These are phyloP conservation scores for Veloboletus limbatus DNA, from an alignment of 1,284 basidiomycete species.

Conservation along the genomic window DNA sequence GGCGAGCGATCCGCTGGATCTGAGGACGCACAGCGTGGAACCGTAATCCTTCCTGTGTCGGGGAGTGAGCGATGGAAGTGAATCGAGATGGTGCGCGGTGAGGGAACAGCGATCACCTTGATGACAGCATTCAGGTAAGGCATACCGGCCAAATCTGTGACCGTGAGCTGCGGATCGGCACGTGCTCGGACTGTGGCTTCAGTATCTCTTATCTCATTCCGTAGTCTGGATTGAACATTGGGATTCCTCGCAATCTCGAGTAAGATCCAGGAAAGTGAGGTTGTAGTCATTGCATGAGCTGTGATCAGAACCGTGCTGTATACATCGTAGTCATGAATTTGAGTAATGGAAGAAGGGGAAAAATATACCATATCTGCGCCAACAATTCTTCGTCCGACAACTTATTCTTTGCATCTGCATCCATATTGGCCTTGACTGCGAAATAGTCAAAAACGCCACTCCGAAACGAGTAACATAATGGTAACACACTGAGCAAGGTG, in stretches of 20 bases:
- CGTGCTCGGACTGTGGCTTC: slow-evolving; percentile 36
- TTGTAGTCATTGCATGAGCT: slow-evolving; percentile 53
- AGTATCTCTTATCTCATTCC: slow-evolving; percentile 38
- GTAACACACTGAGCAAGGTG: slow-evolving; percentile 38
- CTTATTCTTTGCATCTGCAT: slow-evolving; percentile 40
- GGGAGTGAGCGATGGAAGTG: slow-evolving; percentile 7
- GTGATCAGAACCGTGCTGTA: slow-evolving; percentile 38
- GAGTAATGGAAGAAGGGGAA: neutral
- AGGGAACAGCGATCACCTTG: slow-evolving; percentile 43
- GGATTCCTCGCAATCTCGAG: slow-evolving; percentile 41
- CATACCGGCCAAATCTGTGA: slow-evolving; percentile 49
- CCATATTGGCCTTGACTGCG: slow-evolving; percentile 51
- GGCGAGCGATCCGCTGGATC: slow-evolving; percentile 34
- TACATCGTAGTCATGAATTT: neutral
- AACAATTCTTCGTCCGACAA: slow-evolving; percentile 51
- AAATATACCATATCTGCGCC: slow-evolving; percentile 46
- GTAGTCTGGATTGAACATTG: slow-evolving; percentile 39
- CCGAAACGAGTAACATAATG: neutral
- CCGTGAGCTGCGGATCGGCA: slow-evolving; percentile 39
- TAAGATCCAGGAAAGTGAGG: slow-evolving; percentile 39
- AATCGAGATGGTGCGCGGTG: too few species aligned
- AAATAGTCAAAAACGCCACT: neutral
- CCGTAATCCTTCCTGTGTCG: slow-evolving; percentile 43
- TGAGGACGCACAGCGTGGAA: slow-evolving; percentile 35
- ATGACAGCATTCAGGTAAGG: slow-evolving; percentile 50